Evolutionary conservation across 2,329 filamentous ascomycete genomes (phyloP).

Genomic region (Cercospora sp.): DNA sequence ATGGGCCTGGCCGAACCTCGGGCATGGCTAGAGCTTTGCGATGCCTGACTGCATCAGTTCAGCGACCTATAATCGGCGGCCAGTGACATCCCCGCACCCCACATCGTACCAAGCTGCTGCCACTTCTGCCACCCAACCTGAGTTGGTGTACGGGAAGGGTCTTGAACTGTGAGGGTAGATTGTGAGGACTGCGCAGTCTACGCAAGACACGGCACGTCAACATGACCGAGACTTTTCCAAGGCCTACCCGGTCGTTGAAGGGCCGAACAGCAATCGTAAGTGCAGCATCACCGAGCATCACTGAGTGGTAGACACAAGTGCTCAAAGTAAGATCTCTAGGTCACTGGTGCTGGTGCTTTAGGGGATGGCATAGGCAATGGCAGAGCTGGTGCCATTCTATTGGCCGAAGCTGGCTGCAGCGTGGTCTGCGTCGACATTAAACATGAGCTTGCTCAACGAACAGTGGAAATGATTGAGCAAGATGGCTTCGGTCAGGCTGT

Average conservation of each 20-base stretch:
- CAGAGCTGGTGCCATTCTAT: conserved; percentile 58
- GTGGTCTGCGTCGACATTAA: conserved; percentile 62
- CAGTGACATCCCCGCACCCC: not conserved
- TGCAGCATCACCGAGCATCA: not conserved
- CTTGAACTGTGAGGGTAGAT: not conserved
- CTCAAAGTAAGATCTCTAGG: conserved; percentile 23
- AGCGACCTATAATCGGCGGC: not conserved
- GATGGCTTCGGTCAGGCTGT: conserved; percentile 44
- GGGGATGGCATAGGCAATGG: conserved; percentile 63
- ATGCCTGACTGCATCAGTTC: not conserved
- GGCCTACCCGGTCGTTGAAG: conserved; percentile 44
- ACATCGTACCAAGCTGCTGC: not conserved
- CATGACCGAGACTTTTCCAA: conserved; percentile 33
- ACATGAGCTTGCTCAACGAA: conserved; percentile 52
- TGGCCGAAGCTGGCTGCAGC: conserved; percentile 59
- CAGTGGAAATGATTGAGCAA: conserved; percentile 55
- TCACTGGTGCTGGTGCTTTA: conserved; percentile 60
- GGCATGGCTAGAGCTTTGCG: not conserved
- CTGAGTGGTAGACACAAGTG: not conserved
- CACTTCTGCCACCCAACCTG: not conserved
- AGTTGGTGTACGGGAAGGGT: not conserved
- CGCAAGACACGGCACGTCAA: conserved; percentile 7
- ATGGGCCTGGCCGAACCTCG: not conserved
- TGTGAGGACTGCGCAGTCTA: not conserved
- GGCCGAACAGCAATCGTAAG: conserved; percentile 50